A percentile compares a stretch with the other conserved stretches of the same genome.
Evolutionary conservation across 2,329 filamentous ascomycete genomes (phyloP).

Genomic region (Rutstroemia sp.): DNA sequence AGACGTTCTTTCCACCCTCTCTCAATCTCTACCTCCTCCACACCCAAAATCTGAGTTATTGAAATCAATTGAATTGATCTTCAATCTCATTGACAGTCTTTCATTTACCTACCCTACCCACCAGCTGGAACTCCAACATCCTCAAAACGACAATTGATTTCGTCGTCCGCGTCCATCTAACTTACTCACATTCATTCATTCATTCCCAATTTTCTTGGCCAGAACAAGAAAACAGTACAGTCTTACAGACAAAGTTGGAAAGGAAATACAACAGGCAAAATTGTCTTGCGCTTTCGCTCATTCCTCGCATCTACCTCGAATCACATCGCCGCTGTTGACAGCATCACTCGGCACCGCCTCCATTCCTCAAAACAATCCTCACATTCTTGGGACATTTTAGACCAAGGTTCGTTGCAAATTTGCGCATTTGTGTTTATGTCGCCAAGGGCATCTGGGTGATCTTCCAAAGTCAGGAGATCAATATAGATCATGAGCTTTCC

Average conservation of each 20-base stretch:
- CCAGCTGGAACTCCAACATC: too few species aligned
- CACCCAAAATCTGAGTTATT: neutral
- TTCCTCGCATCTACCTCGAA: neutral
- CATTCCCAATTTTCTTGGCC: neutral
- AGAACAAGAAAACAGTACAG: neutral
- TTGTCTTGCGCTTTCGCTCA: conserved; percentile 1
- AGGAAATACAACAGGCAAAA: neutral
- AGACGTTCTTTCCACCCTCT: neutral
- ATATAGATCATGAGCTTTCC: neutral
- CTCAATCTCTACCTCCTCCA: neutral
- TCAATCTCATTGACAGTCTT: neutral
- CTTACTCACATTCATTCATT: neutral
- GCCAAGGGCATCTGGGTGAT: neutral
- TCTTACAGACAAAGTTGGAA: too few species aligned
- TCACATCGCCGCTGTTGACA: neutral
- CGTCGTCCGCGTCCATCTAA: neutral
- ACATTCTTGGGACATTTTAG: neutral
- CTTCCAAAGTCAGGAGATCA: neutral
- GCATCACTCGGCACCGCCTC: neutral
- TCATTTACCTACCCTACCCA: neutral
- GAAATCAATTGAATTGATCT: conserved; percentile 1
- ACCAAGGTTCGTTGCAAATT: neutral
- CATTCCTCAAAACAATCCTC: neutral
- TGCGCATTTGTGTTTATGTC: neutral
- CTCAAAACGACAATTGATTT: neutral